Evolutionary conservation across 495 filamentous ascomycete species (phyloP).

Genomic region (Lasiosphaeria miniovina): DNA sequence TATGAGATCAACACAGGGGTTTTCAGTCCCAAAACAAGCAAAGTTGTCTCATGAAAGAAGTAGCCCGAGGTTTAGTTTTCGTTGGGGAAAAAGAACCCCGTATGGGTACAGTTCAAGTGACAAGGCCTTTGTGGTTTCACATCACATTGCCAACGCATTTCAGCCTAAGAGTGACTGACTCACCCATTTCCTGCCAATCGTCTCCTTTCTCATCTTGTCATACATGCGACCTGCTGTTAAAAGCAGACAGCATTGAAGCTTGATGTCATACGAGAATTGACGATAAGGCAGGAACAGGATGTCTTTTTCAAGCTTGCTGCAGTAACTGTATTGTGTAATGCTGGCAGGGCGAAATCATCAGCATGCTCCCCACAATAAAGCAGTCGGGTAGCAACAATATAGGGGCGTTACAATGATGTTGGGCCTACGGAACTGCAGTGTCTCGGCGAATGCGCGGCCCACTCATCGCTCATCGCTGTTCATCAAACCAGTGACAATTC

Average conservation of each 20-base stretch:
- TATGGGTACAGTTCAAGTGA: no score
- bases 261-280: background rate
- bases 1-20: no score
- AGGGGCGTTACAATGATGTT: background rate
- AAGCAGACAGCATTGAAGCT: background rate
- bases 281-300: background rate
- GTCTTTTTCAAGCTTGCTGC: background rate
- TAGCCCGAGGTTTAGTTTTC: no score
- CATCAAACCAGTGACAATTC: conserved; percentile 1
- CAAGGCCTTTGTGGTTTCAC: no score
- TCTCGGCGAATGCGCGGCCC: background rate
- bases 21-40: no score
- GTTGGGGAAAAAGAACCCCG: no score
- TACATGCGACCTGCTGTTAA: background rate
- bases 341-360: background rate
- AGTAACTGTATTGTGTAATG: background rate
- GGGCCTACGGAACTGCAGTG: background rate
- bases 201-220: background rate
- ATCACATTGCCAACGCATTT: background rate
- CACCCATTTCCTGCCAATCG: background rate
- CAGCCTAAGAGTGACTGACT: background rate
- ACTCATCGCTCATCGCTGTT: background rate
- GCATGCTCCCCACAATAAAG: background rate
- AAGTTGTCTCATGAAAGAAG: no score
- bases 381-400: background rate